phyloP scores from a whole-genome alignment of 768 basidiomycete genomes.

The Tricholoma saponaceum region DNA sequence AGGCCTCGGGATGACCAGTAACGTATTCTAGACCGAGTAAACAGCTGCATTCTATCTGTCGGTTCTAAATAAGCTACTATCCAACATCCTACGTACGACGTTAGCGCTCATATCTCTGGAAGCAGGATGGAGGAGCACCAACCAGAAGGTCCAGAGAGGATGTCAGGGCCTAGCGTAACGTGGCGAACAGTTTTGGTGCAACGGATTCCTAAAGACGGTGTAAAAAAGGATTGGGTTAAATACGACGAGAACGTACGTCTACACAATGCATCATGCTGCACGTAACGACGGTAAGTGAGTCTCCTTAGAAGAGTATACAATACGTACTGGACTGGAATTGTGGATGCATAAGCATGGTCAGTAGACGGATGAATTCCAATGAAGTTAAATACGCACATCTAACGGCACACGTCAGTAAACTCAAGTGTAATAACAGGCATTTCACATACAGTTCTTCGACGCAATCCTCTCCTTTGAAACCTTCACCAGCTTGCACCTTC shows the following conservation, averaged over 20 bases:
- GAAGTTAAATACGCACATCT: conserved; percentile 28
- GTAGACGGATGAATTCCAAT: neutral
- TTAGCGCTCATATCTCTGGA: neutral
- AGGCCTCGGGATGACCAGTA: too few relatives aligned
- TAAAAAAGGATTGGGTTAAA: conserved; percentile 28
- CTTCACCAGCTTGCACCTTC: conserved; percentile 78
- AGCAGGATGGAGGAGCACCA: neutral
- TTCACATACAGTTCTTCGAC: conserved; percentile 82
- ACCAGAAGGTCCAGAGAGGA: neutral
- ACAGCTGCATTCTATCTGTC: neutral
- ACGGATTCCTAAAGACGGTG: conserved; percentile 36
- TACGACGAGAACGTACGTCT: conserved; percentile 51
- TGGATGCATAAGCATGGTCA: conserved; percentile 5
- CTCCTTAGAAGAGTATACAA: neutral
- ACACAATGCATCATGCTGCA: conserved; percentile 89
- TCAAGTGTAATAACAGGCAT: conserved; percentile 9
- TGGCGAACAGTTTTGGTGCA: conserved; percentile 80
- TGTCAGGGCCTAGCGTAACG: conserved; percentile 46
- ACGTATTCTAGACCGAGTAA: neutral
- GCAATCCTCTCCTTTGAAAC: conserved; percentile 89
- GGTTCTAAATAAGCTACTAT: neutral
- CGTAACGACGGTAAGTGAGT: conserved; percentile 3
- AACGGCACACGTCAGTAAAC: neutral
- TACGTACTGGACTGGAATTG: conserved; percentile 61
- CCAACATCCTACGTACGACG: neutral